Conservation (phyloP, 805 yeast species). For the Hanseniaspora pseudoguilliermondii region DNA sequence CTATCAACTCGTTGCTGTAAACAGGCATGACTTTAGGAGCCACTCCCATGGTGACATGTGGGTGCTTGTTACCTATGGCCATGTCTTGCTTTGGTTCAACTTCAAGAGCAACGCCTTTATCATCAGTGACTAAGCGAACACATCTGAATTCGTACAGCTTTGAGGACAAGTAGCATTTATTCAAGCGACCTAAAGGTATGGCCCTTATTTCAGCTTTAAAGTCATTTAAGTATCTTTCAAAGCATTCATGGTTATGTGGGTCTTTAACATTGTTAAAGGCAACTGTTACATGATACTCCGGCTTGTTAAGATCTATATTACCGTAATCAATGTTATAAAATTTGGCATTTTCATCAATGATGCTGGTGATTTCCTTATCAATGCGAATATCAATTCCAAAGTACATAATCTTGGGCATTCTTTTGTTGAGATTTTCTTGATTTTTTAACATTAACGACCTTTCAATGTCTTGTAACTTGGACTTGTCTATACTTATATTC, state of each 20-base stretch:
- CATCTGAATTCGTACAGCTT: slow-evolving; percentile 26
- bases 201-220: background rate
- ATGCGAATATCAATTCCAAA: slow-evolving; percentile 32
- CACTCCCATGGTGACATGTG: slow-evolving; percentile 48
- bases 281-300: slow-evolving; percentile 24
- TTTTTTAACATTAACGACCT: slow-evolving; percentile 11
- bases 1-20: slow-evolving; percentile 37
- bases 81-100: slow-evolving; percentile 27
- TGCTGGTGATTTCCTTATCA: slow-evolving; percentile 29
- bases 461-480: slow-evolving; percentile 13
- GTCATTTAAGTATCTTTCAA: background rate
- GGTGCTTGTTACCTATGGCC: slow-evolving; percentile 30
- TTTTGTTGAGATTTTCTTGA: slow-evolving; percentile 15
- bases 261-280: slow-evolving; percentile 13
- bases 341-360: slow-evolving; percentile 58
- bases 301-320: slow-evolving; percentile 18
- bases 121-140: slow-evolving; percentile 37
- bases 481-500: slow-evolving; percentile 41
- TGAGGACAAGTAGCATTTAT: background rate
- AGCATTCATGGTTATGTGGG: background rate
- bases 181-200: background rate
- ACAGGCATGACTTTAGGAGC: slow-evolving; percentile 32
- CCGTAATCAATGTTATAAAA: slow-evolving; percentile 31
- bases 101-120: slow-evolving; percentile 40
- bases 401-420: slow-evolving; percentile 29